Conservation (phyloP, 805 yeast species). For the Zygosaccharomyces siamensis region DNA sequence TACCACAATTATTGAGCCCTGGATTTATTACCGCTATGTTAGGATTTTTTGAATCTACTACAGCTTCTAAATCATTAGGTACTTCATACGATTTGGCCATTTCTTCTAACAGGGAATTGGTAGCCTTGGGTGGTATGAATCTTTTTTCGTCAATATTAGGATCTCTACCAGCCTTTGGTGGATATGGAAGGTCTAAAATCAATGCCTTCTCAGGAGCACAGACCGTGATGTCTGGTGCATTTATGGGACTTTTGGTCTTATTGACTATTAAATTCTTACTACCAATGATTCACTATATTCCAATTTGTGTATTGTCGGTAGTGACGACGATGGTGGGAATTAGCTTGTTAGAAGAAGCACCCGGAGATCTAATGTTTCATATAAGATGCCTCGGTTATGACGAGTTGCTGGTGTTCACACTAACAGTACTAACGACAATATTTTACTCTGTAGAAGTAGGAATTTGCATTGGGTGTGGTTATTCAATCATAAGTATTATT, state of each 20-base stretch:
- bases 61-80: conserved; percentile 85
- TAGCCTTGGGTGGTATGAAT: conserved; percentile 81
- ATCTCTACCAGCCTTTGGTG: conserved; percentile 89
- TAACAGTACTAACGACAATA: conserved; percentile 61
- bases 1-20: conserved; percentile 56
- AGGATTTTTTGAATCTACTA: conserved; percentile 90
- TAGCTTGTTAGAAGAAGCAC: conserved; percentile 76
- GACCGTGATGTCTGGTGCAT: conserved; percentile 77
- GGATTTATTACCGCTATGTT: conserved; percentile 75
- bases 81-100: conserved; percentile 64
- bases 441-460: conserved; percentile 85
- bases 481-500: conserved; percentile 73
- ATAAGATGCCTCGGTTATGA: conserved; percentile 66
- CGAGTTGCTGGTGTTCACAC: conserved; percentile 62
- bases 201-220: conserved; percentile 84
- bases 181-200: conserved; percentile 88
- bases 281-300: conserved; percentile 64
- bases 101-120: conserved; percentile 77
- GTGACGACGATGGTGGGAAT: conserved; percentile 76
- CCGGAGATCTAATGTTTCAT: conserved; percentile 71
- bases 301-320: conserved; percentile 73
- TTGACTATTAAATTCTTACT: conserved; percentile 57
- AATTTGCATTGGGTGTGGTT: conserved; percentile 77
- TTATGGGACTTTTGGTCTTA: conserved; percentile 73
- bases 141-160: conserved; percentile 54